Evolutionary conservation across 192 early-diverging fungal species (phyloP).

Genomic region (Coemansia javaensis): DNA sequence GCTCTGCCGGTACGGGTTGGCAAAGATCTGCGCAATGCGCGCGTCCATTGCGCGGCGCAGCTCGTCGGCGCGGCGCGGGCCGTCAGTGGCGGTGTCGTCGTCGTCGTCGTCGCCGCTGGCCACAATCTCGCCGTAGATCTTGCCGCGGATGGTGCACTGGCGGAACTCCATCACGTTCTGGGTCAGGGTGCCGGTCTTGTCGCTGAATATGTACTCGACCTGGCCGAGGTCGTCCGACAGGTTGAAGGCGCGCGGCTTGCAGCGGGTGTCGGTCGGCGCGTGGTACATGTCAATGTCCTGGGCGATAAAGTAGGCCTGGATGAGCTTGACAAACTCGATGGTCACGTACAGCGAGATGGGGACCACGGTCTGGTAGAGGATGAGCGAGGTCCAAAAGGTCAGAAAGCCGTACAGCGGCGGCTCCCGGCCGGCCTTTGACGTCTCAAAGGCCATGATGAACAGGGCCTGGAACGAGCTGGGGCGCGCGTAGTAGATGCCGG

Average conservation of each 20-base stretch:
- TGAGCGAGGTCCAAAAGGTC: constrained; percentile 78
- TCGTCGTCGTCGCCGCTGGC: constrained; percentile 21
- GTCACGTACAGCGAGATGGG: constrained; percentile 94
- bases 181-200: constrained; percentile 97
- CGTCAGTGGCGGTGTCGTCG: too few relatives aligned
- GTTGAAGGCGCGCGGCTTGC: constrained; percentile 85
- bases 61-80: constrained; percentile 9
- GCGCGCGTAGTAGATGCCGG: constrained; percentile 59
- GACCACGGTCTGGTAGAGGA: constrained; percentile 93
- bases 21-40: constrained; percentile 54
- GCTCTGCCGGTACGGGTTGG: constrained; percentile 59
- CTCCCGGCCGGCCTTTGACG: constrained; percentile 5
- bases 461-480: constrained; percentile 47
- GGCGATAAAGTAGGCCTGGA: constrained; percentile 90
- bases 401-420: constrained; percentile 59
- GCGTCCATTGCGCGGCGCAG: constrained; percentile 52
- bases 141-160: constrained; percentile 83
- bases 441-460: constrained; percentile 42
- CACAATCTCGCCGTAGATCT: constrained; percentile 66
- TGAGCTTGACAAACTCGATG: constrained; percentile 86
- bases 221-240: constrained; percentile 90
- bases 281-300: constrained; percentile 90
- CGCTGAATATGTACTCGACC: constrained; percentile 94
- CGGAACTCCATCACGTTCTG: constrained; percentile 96
- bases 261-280: constrained; percentile 65